Evolutionary conservation across 192 early-diverging fungal genomes (phyloP), one percentile per base, ranked within the genome.

Genomic region (Martensiomyces pterosporus): DNA sequence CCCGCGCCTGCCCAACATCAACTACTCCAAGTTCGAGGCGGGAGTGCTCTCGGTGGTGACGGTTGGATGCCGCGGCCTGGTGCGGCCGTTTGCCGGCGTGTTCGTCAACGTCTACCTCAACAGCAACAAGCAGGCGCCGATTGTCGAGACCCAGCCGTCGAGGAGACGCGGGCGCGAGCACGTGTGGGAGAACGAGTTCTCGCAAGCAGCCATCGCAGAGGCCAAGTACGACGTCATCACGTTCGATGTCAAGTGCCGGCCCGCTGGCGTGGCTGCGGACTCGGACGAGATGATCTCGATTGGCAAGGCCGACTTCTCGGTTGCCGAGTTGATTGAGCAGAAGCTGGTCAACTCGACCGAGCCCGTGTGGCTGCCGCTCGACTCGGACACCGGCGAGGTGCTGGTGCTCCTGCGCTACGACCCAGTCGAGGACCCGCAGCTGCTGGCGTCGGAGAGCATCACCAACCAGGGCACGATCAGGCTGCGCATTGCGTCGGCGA

Each of bases 381-480:
- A 78, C 10, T 73, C 75, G 18, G 57, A 79, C 7, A 64, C 70
- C 2, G 71, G 70, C 41, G 74, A 74, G 55, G 64, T 79, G 24
- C 67, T 72, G 16, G 61, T 61, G 47, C 49, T 79, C 24, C 42
- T 80, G 43, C 73, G 63, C 22, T 78, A 56, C 36, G 60, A 59
- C 8, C 78, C 78, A 0, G 58, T 75, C 9, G 76, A 75, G 37
- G 67, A 69, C 23, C 56, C 59, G 32, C 36, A 74, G 42, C 47
- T 78, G 24, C 33, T 62, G 39, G 38, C 64, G n/a, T 33, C 47
- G 3, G 78, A 80, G 58, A 70, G 64, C 44, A 71, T 80, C 25
- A 56, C 72, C 9, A 68, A 88, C 51, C 79, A 79, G 72, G 88
- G 88, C 36, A 78, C 64, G 42, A 55, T 90, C 43, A 71, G 70